A percentile compares a stretch with the other conserved stretches of the same genome.
Evolutionary conservation across 2,329 filamentous ascomycete genomes (phyloP).

Genomic region (Claviceps sp.): DNA sequence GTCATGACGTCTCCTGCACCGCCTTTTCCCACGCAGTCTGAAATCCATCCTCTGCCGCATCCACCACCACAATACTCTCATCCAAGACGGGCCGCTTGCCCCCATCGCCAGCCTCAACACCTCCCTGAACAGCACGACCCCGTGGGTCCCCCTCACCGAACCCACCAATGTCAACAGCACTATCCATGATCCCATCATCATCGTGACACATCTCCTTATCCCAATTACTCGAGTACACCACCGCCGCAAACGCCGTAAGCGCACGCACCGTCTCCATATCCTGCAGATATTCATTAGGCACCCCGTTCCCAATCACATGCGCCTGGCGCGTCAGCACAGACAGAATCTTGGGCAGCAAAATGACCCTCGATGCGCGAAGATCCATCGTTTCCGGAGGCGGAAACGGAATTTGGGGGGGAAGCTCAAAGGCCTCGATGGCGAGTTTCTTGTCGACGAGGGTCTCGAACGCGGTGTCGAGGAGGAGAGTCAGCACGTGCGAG

Average conservation of each 20-base stretch:
- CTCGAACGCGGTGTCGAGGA: constrained; percentile 80
- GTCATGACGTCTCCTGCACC: constrained; percentile 15
- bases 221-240: constrained; percentile 81
- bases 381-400: constrained; percentile 37
- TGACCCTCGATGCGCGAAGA: constrained; percentile 43
- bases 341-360: constrained; percentile 71
- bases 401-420: constrained; percentile 18
- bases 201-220: constrained; percentile 48
- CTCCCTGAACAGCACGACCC: constrained; percentile 6
- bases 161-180: constrained; percentile 18
- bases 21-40: constrained; percentile 62
- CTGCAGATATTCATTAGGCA: constrained; percentile 56
- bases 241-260: constrained; percentile 70
- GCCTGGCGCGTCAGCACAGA: constrained; percentile 86
- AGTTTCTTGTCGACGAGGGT: constrained; percentile 74
- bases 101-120: constrained; percentile 1
- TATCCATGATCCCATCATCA: constrained; percentile 20
- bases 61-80: constrained; percentile 38
- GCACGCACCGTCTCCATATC: constrained; percentile 66
- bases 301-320: constrained; percentile 71
- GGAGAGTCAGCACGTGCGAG: constrained; percentile 67
- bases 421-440: constrained; percentile 63
- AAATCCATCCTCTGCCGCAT: constrained; percentile 34
- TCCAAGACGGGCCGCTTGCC: constrained; percentile 22
- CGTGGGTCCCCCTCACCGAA: constrained; percentile 13